Base-by-base conservation (phyloP, 2,329 filamentous ascomycete species). In the Colletotrichum truncatum region DNA sequence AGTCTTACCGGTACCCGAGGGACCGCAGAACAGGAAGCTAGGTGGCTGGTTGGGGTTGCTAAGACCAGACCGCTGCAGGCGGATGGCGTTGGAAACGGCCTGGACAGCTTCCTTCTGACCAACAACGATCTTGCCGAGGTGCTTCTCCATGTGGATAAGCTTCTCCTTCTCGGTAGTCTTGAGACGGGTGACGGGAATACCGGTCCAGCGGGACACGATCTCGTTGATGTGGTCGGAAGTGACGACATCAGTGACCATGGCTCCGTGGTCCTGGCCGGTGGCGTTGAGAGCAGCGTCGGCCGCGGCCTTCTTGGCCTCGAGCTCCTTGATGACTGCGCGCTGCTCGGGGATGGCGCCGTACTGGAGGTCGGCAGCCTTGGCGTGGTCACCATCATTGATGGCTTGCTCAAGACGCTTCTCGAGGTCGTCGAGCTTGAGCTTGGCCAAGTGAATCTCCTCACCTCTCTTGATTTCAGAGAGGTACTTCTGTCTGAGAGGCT, bases 161-260 rank as follows among this genome's bases (percentile, higher is more conserved):
- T 98, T 98, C 77, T 99, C 96, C 81, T 97, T 98, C 81, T 99
- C 96, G 0, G 94, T 92, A 0, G 96, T 98, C 82, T 92, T 95
- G 39, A 99, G 89, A 67, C 95, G 87, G 4, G 94, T 98, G 64
- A 99, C 93, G 1, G 96, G 96, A 71, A 99, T 99, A 69, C 96
- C 96, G n/a, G 96, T 99, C 93, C 94, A 98, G 67, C 94, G 91
- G 58, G 92, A 92, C 56, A 99, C 96, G 67, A 99, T 99, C 75
- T 98, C 95, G 77, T 99, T 98, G 85, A 99, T 99, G 78, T 99
- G 94, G 69, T 99, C 96, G 10, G 94, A 94, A 6, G 96, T 96
- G 70, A 99, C 96, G 48, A 96, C 88, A 75, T 99, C 96, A 3
- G 94, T 97, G 58, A 98, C 87, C 77, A 98, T 90, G 23, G 93